Evolutionary conservation across 306 rosid species (phyloP).

Genomic region (Cicer cuneatum): DNA sequence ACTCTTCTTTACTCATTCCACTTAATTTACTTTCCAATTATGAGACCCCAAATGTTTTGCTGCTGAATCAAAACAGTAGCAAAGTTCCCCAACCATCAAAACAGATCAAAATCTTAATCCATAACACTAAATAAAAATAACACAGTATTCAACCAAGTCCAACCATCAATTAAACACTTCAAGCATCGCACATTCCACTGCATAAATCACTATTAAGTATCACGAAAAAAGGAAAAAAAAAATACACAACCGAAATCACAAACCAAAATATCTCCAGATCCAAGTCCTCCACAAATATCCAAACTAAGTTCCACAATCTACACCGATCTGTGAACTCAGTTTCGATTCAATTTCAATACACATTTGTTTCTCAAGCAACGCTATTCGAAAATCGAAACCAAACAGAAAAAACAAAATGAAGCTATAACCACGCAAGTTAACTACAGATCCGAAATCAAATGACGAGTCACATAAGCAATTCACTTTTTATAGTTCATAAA

Average conservation of each 20-base stretch:
- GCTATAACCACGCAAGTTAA: slow-evolving; percentile 14
- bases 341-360: slow-evolving; percentile 20
- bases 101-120: neutral
- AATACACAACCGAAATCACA: slow-evolving; percentile 30
- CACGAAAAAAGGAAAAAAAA: neutral
- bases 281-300: slow-evolving; percentile 33
- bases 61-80: neutral
- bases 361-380: neutral
- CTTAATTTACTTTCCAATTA: slow-evolving; percentile 15
- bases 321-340: slow-evolving; percentile 7
- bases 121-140: slow-evolving; percentile 3
- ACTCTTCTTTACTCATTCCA: slow-evolving; percentile 7
- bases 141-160: neutral
- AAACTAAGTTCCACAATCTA: neutral
- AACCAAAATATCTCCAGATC: slow-evolving; percentile 44
- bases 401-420: slow-evolving; percentile 12
- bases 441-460: slow-evolving; percentile 58
- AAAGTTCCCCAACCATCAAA: neutral
- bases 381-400: neutral
- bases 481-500: neutral
- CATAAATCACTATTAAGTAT: slow-evolving; percentile 12
- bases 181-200: neutral
- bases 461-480: slow-evolving; percentile 11
- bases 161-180: slow-evolving; percentile 8
- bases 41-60: neutral